phyloP scores from a whole-genome alignment of 1,284 basidiomycete genomes.

The Omphalotus olearius region DNA sequence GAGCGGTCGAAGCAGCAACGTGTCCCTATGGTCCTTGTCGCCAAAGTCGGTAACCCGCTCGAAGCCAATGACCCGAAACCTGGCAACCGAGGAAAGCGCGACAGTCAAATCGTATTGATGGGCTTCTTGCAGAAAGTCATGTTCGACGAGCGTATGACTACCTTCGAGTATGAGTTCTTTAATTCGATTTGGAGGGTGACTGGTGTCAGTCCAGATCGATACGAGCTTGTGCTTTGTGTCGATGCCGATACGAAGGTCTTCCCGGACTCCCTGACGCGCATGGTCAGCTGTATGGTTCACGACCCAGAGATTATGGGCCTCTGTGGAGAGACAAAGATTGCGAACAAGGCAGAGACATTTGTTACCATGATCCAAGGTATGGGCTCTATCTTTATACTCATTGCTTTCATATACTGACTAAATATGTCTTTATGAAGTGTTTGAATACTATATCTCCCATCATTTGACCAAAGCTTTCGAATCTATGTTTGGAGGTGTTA shows the following conservation, averaged over 20 bases:
- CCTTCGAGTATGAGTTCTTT: slow-evolving; percentile 99
- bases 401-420: slow-evolving; percentile 13
- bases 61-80: slow-evolving; percentile 90
- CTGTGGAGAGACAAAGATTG: slow-evolving; percentile 98
- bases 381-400: slow-evolving; percentile 23
- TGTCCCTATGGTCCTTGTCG: slow-evolving; percentile 92
- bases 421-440: slow-evolving; percentile 51
- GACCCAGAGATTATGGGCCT: slow-evolving; percentile 98
- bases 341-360: slow-evolving; percentile 97
- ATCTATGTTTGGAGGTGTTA: slow-evolving; percentile 99
- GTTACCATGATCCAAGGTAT: slow-evolving; percentile 98
- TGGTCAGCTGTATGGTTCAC: slow-evolving; percentile 93
- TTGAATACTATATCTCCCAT: slow-evolving; percentile 99
- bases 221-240: slow-evolving; percentile 94
- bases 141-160: slow-evolving; percentile 99
- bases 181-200: slow-evolving; percentile 94
- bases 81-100: slow-evolving; percentile 98
- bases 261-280: slow-evolving; percentile 88
- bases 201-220: slow-evolving; percentile 94
- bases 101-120: slow-evolving; percentile 98
- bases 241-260: slow-evolving; percentile 99
- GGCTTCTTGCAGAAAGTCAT: slow-evolving; percentile 97
- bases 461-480: slow-evolving; percentile 99
- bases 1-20: slow-evolving; percentile 96
- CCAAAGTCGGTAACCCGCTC: slow-evolving; percentile 90